A percentile compares a stretch with the other conserved stretches of the same genome.
phyloP scores from a whole-genome alignment of 2,329 filamentous ascomycete species.

The Colletotrichum nymphaeae region DNA sequence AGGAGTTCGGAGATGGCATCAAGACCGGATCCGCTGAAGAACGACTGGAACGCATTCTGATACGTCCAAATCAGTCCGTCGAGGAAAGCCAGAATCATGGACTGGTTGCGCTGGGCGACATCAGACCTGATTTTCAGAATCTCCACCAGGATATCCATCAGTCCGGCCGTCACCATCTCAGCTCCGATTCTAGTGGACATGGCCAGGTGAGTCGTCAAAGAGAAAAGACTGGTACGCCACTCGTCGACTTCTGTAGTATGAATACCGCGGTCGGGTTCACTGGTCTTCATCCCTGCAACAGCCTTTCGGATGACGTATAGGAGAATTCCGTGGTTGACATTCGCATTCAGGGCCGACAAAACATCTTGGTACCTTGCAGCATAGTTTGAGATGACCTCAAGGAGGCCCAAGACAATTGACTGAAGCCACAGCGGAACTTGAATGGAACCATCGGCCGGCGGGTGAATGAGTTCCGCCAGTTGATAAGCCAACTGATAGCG shows the following conservation, averaged over 20 bases:
- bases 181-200: conserved; percentile 80
- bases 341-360: conserved; percentile 90
- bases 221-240: conserved; percentile 91
- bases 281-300: conserved; percentile 80
- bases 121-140: conserved; percentile 85
- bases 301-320: conserved; percentile 94
- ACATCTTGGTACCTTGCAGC: conserved; percentile 84
- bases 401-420: conserved; percentile 80
- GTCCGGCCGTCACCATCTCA: conserved; percentile 87
- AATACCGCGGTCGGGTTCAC: conserved; percentile 65
- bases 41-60: conserved; percentile 83
- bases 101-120: conserved; percentile 85
- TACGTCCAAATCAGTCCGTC: conserved; percentile 89
- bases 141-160: conserved; percentile 91
- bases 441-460: conserved; percentile 75
- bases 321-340: conserved; percentile 94
- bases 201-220: conserved; percentile 85
- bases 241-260: conserved; percentile 79
- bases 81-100: conserved; percentile 86
- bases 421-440: conserved; percentile 82
- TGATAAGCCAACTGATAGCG: conserved; percentile 92
- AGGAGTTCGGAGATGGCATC: conserved; percentile 92
- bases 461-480: conserved; percentile 90
- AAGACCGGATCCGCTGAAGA: conserved; percentile 85
- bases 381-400: conserved; percentile 88